phyloP scores from a whole-genome alignment of 192 early-diverging fungal genomes.

The Coemansia sp. region DNA sequence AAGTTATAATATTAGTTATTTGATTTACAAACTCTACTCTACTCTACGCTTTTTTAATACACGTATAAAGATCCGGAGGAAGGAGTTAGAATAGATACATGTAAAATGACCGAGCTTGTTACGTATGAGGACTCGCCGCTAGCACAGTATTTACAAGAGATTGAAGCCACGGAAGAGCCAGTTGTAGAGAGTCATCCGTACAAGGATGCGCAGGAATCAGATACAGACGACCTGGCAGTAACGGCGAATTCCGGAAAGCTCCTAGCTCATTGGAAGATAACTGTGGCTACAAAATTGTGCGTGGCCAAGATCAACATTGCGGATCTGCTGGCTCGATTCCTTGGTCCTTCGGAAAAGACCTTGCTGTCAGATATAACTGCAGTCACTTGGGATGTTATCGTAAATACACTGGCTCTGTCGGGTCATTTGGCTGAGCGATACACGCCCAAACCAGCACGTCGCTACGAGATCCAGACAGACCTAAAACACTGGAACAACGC shows the following conservation, averaged over 20 bases:
- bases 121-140: constrained; percentile 49
- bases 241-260: too few relatives aligned
- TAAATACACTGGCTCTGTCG: constrained; percentile 15
- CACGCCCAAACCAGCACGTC: constrained; percentile 18
- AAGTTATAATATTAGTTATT: too few relatives aligned
- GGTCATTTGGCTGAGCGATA: constrained; percentile 33
- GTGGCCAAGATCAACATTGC: not conserved
- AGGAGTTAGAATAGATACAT: not conserved
- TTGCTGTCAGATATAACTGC: not conserved
- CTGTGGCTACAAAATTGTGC: too few relatives aligned
- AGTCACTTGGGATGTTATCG: not conserved
- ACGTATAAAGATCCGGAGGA: not conserved
- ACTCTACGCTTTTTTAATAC: too few relatives aligned
- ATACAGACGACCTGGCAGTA: not conserved
- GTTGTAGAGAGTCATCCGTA: constrained; percentile 15
- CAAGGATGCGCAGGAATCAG: not conserved
- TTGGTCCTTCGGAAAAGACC: not conserved
- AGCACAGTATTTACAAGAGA: constrained; percentile 39
- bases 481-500: not conserved
- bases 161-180: constrained; percentile 19
- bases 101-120: constrained; percentile 39
- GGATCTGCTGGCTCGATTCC: not conserved
- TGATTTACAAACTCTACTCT: too few relatives aligned
- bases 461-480: not conserved
- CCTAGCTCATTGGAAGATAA: too few relatives aligned